Evolutionary conservation across 139 green algal species (phyloP).

Genomic region (Eudorina sp.): DNA sequence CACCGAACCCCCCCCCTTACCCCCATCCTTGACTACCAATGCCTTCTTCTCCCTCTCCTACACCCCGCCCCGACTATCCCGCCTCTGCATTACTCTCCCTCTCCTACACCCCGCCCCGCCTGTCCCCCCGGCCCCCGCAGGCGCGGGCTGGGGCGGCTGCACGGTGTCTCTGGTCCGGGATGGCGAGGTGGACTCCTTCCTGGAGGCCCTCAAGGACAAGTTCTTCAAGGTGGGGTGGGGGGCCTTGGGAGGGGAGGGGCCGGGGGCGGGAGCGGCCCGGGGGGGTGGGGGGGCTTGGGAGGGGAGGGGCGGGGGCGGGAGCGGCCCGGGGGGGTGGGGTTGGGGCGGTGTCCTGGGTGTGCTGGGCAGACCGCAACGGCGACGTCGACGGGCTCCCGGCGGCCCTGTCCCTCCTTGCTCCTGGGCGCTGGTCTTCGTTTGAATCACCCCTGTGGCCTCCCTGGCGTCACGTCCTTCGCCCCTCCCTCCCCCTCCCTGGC

Average conservation of each 20-base stretch:
- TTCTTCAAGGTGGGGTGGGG: constrained; percentile 66
- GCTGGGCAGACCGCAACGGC: too few species aligned
- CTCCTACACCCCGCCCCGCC: background rate
- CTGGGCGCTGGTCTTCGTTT: too few species aligned
- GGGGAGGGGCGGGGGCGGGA: background rate
- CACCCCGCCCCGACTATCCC: too few species aligned
- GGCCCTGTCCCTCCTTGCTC: background rate
- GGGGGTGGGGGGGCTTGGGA: background rate
- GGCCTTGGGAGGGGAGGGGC: too few species aligned
- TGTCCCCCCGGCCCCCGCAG: background rate
- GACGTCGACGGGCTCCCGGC: background rate
- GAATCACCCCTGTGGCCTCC: too few species aligned
- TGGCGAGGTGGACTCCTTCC: constrained; percentile 73
- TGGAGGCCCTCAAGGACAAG: constrained; percentile 58
- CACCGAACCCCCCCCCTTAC: too few species aligned
- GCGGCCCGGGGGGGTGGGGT: background rate
- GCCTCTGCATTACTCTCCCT: too few species aligned
- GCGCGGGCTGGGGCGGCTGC: constrained; percentile 37
- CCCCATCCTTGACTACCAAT: too few species aligned
- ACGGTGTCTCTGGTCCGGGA: constrained; percentile 71
- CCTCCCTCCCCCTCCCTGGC: too few species aligned
- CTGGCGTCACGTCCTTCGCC: too few species aligned
- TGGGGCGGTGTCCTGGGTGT: too few species aligned
- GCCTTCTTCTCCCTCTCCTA: background rate
- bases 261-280: background rate